Base-by-base conservation (phyloP, 495 filamentous ascomycete species). In the Daldinia grandis region DNA sequence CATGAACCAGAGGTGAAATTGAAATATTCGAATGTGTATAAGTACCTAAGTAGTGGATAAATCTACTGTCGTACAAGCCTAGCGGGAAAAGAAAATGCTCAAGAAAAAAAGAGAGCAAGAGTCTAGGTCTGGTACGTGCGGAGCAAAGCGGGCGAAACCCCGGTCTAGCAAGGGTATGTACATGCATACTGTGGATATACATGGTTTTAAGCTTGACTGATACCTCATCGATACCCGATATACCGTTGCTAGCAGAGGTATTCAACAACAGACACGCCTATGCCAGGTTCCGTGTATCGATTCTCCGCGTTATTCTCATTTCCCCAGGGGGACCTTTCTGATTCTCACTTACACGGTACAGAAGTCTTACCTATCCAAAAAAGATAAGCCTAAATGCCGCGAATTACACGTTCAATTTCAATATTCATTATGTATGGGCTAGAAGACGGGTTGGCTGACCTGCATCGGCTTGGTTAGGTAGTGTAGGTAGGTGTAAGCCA, bases 131-230 rank as follows among this genome's bases (percentile, higher is more conserved):
- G 50, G 49, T 69, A 31, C 40, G 35, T 71, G 70, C 68, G 72
- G 71, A 74, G 75, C 71, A 69, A 66, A 62, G 67, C 63, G 72
- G 44, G 57, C 64, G 33, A 61, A 35, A 69, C 64, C 66, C 42
- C 21, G 62, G 42, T 44, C 60, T 76, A 72, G 71, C 67, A 64
- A 75, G 75, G 71, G 53, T 70, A 47, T 42, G 6, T 59, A 59
- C 35, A 59, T 59, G 56, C 19, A 40, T 62, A 15, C 58, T 57
- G 27, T 47, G 42, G 42, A 24, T 53, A 35, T 56, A 56, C 49
- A 53, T 47, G 35, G 44, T 40, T 25, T 38, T 30, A 8, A 58
- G 55, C 69, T 64, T 67, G 64, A 60, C 58, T 54, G 54, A 64
- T 62, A 72, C 64, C 53, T 72, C 40, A 38, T 72, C 51, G 63